Conservation (phyloP, 1,284 basidiomycete genomes). For the Ganoderma lingzhi region DNA sequence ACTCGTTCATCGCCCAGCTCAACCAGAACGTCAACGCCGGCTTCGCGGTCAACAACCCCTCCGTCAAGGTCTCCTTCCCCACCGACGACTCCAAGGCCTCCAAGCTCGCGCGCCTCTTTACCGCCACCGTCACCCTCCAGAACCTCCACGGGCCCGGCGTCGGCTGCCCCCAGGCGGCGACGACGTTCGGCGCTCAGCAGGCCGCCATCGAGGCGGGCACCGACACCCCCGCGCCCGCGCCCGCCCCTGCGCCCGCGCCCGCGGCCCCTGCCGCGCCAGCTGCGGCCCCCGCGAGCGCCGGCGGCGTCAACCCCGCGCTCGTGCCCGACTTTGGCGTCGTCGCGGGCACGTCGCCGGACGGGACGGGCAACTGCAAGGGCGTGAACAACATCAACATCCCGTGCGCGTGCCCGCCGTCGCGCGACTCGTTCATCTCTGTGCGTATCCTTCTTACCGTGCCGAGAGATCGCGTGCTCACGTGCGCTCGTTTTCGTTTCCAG, state of each 20-base stretch:
- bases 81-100: constrained; percentile 61
- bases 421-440: constrained; percentile 41
- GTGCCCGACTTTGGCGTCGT: constrained; percentile 39
- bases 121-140: constrained; percentile 46
- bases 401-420: constrained; percentile 49
- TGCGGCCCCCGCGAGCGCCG: not conserved
- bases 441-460: constrained; percentile 21
- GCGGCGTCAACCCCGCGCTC: constrained; percentile 30
- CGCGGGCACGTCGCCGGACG: constrained; percentile 37
- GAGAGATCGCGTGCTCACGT: too few relatives aligned
- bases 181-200: constrained; percentile 43
- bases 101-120: constrained; percentile 59
- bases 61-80: constrained; percentile 63
- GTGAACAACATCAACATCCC: constrained; percentile 44
- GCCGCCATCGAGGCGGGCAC: constrained; percentile 38
- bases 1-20: constrained; percentile 51
- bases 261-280: constrained; percentile 19
- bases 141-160: constrained; percentile 48
- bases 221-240: constrained; percentile 21
- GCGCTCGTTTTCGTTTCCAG: constrained; percentile 16
- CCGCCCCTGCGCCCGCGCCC: not conserved
- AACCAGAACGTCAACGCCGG: constrained; percentile 68
- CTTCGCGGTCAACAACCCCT: constrained; percentile 66
- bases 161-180: constrained; percentile 48
- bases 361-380: constrained; percentile 32